phyloP scores from a whole-genome alignment of 2,329 filamentous ascomycete species.

The Xylariaceae sp. region DNA sequence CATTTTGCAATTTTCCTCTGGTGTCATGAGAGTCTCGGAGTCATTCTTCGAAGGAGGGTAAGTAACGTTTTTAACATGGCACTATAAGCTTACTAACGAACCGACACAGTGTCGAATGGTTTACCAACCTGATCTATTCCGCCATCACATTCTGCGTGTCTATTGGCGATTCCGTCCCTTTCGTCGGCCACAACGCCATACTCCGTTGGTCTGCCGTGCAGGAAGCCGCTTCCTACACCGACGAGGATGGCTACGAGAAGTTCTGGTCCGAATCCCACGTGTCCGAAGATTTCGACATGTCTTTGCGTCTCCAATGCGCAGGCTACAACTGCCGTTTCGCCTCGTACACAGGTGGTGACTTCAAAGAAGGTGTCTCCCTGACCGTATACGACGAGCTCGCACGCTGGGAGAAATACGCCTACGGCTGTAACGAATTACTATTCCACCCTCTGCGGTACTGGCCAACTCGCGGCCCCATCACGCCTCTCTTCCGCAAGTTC shows the following conservation, averaged over 20 bases:
- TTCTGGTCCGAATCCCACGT: conserved; percentile 81
- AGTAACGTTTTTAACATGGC: conserved; percentile 13
- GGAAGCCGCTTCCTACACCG: conserved; percentile 63
- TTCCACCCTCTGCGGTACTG: conserved; percentile 76
- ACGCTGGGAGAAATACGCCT: conserved; percentile 85
- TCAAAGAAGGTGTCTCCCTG: conserved; percentile 79
- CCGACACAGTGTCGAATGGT: conserved; percentile 61
- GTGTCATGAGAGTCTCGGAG: conserved; percentile 75
- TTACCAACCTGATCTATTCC: conserved; percentile 72
- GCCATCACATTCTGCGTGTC: conserved; percentile 76
- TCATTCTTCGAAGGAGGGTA: conserved; percentile 63
- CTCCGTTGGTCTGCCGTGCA: conserved; percentile 75
- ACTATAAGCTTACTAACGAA: background rate
- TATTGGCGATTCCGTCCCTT: conserved; percentile 74
- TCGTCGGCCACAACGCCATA: conserved; percentile 78
- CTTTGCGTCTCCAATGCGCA: conserved; percentile 68
- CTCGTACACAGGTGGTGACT: conserved; percentile 71
- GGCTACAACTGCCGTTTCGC: conserved; percentile 73
- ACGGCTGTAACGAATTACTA: conserved; percentile 77
- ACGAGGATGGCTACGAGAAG: conserved; percentile 71
- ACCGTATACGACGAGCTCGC: conserved; percentile 83
- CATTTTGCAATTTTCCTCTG: conserved; percentile 74
- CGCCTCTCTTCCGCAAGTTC: conserved; percentile 73
- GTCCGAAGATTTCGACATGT: conserved; percentile 81
- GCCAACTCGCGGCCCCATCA: conserved; percentile 72